phyloP scores from a whole-genome alignment of 78 protist species.

The Diacronema lutheri region DNA sequence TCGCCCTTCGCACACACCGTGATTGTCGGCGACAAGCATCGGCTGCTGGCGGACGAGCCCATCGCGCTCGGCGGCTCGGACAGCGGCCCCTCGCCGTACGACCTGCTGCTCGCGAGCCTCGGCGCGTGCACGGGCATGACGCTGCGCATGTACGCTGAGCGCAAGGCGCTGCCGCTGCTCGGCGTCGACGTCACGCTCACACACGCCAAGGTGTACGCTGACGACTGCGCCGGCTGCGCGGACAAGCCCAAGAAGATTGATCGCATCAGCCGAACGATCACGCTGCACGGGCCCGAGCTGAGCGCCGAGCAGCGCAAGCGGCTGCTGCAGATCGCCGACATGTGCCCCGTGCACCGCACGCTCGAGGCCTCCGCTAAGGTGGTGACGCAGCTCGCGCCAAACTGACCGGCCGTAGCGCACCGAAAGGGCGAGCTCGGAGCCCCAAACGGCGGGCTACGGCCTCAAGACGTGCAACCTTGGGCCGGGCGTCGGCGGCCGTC shows the following conservation, averaged over 20 bases:
- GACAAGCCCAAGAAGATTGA: background rate
- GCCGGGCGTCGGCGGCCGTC: too few relatives aligned
- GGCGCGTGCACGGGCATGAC: background rate
- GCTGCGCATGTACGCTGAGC: background rate
- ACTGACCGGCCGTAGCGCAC: too few relatives aligned
- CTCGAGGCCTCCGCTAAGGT: background rate
- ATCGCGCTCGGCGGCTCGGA: background rate
- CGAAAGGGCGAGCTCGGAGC: too few relatives aligned
- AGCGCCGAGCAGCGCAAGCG: background rate
- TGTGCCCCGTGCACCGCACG: background rate
- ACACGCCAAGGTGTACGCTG: background rate
- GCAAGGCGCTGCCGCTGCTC: background rate
- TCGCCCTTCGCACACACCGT: background rate
- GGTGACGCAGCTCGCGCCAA: background rate
- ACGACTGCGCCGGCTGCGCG: background rate
- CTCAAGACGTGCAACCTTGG: too few relatives aligned
- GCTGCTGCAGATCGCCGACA: background rate
- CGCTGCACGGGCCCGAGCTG: background rate
- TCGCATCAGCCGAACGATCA: background rate
- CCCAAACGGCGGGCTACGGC: too few relatives aligned
- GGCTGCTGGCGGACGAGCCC: background rate
- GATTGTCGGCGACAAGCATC: background rate
- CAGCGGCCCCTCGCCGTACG: background rate
- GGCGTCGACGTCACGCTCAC: background rate
- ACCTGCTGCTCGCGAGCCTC: background rate